Conservation (phyloP, 2,329 filamentous ascomycete species). For the Aspergillus sp. region DNA sequence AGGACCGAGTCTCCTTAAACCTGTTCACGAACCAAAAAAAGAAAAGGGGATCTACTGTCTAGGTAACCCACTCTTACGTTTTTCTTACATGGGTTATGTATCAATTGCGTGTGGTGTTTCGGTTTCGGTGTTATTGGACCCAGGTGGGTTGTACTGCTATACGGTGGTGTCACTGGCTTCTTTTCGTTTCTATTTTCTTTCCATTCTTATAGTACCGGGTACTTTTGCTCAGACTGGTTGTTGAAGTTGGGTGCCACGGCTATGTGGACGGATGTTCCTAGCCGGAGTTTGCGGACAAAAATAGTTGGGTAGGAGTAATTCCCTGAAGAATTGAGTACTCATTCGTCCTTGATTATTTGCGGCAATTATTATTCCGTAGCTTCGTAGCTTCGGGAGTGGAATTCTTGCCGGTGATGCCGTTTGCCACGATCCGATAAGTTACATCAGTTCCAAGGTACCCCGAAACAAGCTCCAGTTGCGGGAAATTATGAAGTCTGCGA, state of each 20-base stretch:
- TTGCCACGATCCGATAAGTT: not conserved
- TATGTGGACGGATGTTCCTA: not conserved
- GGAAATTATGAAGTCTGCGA: not conserved
- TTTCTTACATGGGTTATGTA: not conserved
- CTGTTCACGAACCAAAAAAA: not conserved
- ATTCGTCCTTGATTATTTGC: not conserved
- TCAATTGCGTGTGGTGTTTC: not conserved
- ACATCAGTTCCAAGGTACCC: not conserved
- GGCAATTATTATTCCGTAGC: not conserved
- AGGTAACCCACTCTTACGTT: not conserved
- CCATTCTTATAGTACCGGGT: not conserved
- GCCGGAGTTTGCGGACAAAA: not conserved
- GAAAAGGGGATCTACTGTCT: not conserved
- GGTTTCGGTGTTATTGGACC: slow-evolving; percentile 2
- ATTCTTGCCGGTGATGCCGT: not conserved
- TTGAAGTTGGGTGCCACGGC: not conserved
- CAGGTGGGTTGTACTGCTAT: not conserved
- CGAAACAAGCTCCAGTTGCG: not conserved
- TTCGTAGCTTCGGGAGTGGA: too few species aligned
- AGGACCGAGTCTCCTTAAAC: not conserved
- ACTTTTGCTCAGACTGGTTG: not conserved
- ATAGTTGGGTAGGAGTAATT: not conserved
- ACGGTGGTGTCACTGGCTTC: not conserved
- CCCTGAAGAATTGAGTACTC: not conserved
- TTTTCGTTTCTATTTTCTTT: not conserved